Evolutionary conservation across 345 rosid species (phyloP).

Genomic region (thale cress (Arabidopsis thaliana)): TAIR10.1 NC_003074.8:6690001-6690500

Average conservation of each 20-base stretch:
- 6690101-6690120: not conserved
- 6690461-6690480: conserved; percentile 88
- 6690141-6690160: conserved; percentile 18
- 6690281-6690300: conserved; percentile 81
- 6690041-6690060: not conserved
- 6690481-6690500: conserved; percentile 77
- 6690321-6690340: conserved; percentile 96
- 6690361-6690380: conserved; percentile 57
- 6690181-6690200: not conserved
- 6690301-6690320: conserved; percentile 85
- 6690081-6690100: conserved; percentile 12
- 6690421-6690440: conserved; percentile 77
- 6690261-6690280: conserved; percentile 80
- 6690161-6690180: conserved; percentile 33
- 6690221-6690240: not conserved
- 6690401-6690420: conserved; percentile 68
- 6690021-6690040: conserved; percentile 20
- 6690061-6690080: conserved; percentile 5
- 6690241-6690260: conserved; percentile 45
- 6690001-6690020: conserved; percentile 1
- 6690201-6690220: conserved; percentile 4
- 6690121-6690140: conserved; percentile 22
- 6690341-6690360: conserved; percentile 72
- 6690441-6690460: conserved; percentile 81
- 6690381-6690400: conserved; percentile 60